Evolutionary conservation across 2,329 filamentous ascomycete genomes (phyloP), one percentile per base, ranked within the genome.

Genomic region (Mycogone perniciosa): DNA sequence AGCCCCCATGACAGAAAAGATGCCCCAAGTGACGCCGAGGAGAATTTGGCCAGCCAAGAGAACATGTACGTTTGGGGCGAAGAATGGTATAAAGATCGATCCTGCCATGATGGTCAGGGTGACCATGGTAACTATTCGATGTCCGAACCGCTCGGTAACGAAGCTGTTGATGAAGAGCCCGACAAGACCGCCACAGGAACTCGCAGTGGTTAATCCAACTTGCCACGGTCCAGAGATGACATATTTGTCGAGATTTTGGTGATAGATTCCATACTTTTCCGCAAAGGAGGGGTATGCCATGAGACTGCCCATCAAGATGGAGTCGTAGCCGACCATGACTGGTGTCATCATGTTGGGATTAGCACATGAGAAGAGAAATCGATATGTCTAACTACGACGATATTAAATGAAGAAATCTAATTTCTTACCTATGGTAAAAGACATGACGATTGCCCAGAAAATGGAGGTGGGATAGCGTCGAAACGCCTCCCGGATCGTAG

Each of bases 121-220:
- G 6, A 56, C 69, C 37, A 82, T 75, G 55, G 84, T 72, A 9
- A 77, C 80, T 59, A 73, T 75, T 13, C 77, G 52, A n/a, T 55
- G 57, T 4, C 59, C 58, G 31, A 55, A 55, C 2, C 52, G 43
- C 27, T 57, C 56, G 3, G 53, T 56, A 11, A 57, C 46, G 37
- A 52, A 55, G 33, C 58, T 57, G 40, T 57, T 57, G 35, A 57
- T 48, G 38, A 53, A 9, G 43, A 54, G 46, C 10, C 59, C 59
- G 20, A 59, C 39, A 42, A 61, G 71, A 33, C 70, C 68, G 4
- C 76, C 76, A 9, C 72, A 66, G 26, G 67, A 61, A 0, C 68
- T 64, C 6, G 67, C 73, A 35, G 72, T 71, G 34, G 62, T 64
- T 1, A 79, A 59, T 0, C 67, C 74, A 2, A 72, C 68, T 57